Evolutionary conservation across 2,329 filamentous ascomycete species (phyloP).

Genomic region (Thielaviopsis populi): DNA sequence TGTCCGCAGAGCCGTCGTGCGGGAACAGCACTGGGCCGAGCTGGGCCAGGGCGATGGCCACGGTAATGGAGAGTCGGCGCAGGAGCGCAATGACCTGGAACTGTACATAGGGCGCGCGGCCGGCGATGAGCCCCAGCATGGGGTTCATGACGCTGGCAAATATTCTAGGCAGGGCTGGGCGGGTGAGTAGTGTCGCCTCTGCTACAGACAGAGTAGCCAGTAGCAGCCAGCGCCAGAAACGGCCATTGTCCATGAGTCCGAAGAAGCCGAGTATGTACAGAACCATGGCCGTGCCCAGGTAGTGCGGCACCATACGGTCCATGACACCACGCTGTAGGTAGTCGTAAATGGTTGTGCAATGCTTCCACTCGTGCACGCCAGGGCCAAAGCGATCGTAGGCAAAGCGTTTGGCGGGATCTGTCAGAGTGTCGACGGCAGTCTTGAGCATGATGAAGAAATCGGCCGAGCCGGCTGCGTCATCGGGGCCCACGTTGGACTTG

Average conservation of each 20-base stretch:
- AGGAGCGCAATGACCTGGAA: slow-evolving; percentile 70
- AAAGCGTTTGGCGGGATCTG: slow-evolving; percentile 62
- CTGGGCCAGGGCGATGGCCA: slow-evolving; percentile 73
- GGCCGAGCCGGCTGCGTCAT: slow-evolving; percentile 23
- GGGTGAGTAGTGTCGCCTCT: slow-evolving; percentile 41
- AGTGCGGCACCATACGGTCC: slow-evolving; percentile 45
- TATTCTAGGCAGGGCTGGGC: slow-evolving; percentile 35
- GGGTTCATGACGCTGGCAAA: slow-evolving; percentile 32
- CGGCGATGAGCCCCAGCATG: slow-evolving; percentile 26
- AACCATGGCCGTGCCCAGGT: slow-evolving; percentile 39
- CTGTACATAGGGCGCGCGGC: slow-evolving; percentile 54
- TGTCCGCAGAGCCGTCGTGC: slow-evolving; percentile 19
- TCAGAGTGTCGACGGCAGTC: slow-evolving; percentile 64
- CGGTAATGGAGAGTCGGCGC: slow-evolving; percentile 59
- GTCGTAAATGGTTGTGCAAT: slow-evolving; percentile 54
- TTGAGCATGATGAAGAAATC: slow-evolving; percentile 67
- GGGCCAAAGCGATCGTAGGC: slow-evolving; percentile 84
- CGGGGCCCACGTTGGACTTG: slow-evolving; percentile 38
- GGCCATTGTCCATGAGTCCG: slow-evolving; percentile 53
- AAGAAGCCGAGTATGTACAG: slow-evolving; percentile 48
- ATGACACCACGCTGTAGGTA: slow-evolving; percentile 52
- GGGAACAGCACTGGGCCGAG: slow-evolving; percentile 50
- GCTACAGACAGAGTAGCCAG: slow-evolving; percentile 38
- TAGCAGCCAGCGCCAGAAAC: slow-evolving; percentile 50
- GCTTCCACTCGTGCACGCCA: slow-evolving; percentile 49